Evolutionary conservation across 192 early-diverging fungal species (phyloP).

Genomic region (Pilobolus umbonatus): DNA sequence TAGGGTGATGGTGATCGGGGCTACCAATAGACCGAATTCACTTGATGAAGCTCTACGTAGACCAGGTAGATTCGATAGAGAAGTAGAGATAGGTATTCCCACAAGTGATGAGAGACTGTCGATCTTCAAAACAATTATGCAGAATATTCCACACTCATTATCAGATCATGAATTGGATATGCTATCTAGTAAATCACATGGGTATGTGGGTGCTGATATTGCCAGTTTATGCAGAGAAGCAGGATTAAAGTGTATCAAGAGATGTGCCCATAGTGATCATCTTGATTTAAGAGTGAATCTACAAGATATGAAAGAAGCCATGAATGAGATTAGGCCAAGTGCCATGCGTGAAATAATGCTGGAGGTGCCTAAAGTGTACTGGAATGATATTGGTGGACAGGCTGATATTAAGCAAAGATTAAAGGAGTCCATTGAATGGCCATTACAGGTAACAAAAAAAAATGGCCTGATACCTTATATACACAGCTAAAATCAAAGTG

Average conservation of each 20-base stretch:
- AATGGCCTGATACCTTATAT: conserved; percentile 31
- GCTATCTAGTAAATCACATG: conserved; percentile 72
- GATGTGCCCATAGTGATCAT: conserved; percentile 16
- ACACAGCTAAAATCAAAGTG: too few relatives aligned
- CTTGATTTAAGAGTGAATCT: conserved; percentile 41
- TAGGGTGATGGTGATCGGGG: conserved; percentile 77
- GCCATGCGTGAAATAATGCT: conserved; percentile 86
- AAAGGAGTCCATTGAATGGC: conserved; percentile 97
- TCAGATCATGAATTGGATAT: conserved; percentile 48
- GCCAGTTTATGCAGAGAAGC: conserved; percentile 84
- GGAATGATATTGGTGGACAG: conserved; percentile 95
- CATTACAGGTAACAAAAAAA: too few relatives aligned
- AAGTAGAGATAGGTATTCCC: conserved; percentile 96
- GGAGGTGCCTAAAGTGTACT: conserved; percentile 89
- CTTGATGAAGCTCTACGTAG: conserved; percentile 87
- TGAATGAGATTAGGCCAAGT: conserved; percentile 63
- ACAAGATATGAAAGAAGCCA: conserved; percentile 55
- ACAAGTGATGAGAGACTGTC: conserved; percentile 55
- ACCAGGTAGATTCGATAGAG: conserved; percentile 92
- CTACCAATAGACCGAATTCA: conserved; percentile 88
- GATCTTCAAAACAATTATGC: conserved; percentile 71
- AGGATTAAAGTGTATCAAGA: conserved; percentile 72
- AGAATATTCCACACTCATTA: conserved; percentile 63
- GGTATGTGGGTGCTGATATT: conserved; percentile 97
- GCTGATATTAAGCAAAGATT: conserved; percentile 84